These are phyloP conservation scores for Ramaria sp. DNA, from an alignment of 768 basidiomycete species.

Conservation along the genomic window DNA sequence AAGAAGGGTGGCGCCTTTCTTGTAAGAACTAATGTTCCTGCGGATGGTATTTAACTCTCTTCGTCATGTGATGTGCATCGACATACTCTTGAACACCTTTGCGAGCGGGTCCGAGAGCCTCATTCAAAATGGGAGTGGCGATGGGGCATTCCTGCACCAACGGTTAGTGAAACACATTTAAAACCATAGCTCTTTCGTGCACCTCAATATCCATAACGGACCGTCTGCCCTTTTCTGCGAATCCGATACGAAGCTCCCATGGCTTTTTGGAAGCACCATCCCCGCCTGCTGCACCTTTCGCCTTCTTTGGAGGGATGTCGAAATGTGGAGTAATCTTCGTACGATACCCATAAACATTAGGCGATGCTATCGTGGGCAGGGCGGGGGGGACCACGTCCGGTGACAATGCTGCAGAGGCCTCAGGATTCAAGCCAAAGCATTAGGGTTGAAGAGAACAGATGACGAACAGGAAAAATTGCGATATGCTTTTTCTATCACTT, in stretches of 20 bases:
- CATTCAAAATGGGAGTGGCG: conserved; percentile 71
- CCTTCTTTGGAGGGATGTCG: conserved; percentile 51
- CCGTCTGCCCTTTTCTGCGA: conserved; percentile 68
- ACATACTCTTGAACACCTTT: conserved; percentile 58
- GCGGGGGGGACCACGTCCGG: conserved; percentile 50
- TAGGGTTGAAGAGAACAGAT: not conserved
- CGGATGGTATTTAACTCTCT: not conserved
- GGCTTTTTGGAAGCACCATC: conserved; percentile 9
- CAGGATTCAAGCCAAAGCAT: conserved; percentile 3
- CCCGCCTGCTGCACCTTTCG: conserved; percentile 17
- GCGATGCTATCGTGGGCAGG: conserved; percentile 71
- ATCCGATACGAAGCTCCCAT: conserved; percentile 78
- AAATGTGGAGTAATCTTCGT: conserved; percentile 99
- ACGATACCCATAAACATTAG: conserved; percentile 82
- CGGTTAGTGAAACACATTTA: not conserved
- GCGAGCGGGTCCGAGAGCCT: conserved; percentile 49
- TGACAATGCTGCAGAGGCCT: conserved; percentile 38
- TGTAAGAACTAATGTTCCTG: conserved; percentile 74
- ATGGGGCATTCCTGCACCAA: conserved; percentile 79
- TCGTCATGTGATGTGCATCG: not conserved
- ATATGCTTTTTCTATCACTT: conserved; percentile 79
- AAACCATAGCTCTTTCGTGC: conserved; percentile 6
- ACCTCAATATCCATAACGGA: conserved; percentile 89
- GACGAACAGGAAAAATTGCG: conserved; percentile 54
- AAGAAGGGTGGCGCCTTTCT: conserved; percentile 81